Base-by-base conservation (phyloP, 2,329 filamentous ascomycete genomes). In the Trichothecium roseum region DNA sequence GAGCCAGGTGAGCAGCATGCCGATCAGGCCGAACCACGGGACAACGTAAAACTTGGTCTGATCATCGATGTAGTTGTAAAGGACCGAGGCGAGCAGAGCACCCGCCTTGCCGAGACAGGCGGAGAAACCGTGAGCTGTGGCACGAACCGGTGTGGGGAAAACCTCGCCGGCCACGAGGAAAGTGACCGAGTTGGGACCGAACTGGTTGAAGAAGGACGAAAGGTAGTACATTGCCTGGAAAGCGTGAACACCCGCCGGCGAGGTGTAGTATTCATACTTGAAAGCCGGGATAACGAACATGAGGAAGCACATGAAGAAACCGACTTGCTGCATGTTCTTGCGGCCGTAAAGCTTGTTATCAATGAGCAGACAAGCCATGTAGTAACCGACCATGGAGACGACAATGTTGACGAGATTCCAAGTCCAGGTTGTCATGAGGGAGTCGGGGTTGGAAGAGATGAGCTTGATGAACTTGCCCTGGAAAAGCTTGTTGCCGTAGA, bases 191-290 rank as follows among this genome's bases (percentile, higher is more conserved):
- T 96, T 96, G 60, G 89, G 89, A 10, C 89, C 89, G 53, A 96
- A 96, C 58, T 96, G 89, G 72, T 95, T 95, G 79, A 96, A 96
- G 70, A 96, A 96, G 17, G 85, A 94, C 7, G 86, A 94, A 48
- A 96, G 60, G 66, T 94, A 95, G 72, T 95, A 95, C 86, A 96
- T 94, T 54, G 88, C 78, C 67, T 95, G 88, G 79, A 96, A 96
- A n/a, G 72, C 68, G 52, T 85, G 78, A 56, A 95, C 81, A 49
- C 85, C 76, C 5, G 68, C 66, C 1, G 70, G 64, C 34, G 68
- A 68, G 15, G 74, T 86, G 68, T 87, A 95, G 74, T 91, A 87
- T 0, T 84, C 57, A 66, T 80, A 94, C 54, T 85, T 69, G 72
- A 94, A 94, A 31, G 82, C 88, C 2, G 89, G 89, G 29, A 95